A percentile compares a stretch with the other conserved stretches of the same genome.
These are phyloP conservation scores for Microcos paniculata DNA, from an alignment of 345 rosid genomes.

Conservation along the genomic window DNA sequence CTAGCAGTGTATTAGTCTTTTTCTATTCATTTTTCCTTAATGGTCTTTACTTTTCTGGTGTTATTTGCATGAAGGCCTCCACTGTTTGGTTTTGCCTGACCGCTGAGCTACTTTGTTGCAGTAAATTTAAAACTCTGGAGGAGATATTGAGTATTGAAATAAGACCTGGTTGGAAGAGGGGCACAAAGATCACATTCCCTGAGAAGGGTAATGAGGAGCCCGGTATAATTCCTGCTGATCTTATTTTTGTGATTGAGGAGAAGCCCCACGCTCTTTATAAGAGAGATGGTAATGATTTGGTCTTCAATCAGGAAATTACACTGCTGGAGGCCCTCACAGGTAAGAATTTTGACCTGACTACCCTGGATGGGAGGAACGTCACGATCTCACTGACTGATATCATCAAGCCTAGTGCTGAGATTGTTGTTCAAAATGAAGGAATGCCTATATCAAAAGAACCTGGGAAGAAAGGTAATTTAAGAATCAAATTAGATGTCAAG, in stretches of 20 bases:
- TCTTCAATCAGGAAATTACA: slow-evolving; percentile 65
- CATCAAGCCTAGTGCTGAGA: slow-evolving; percentile 73
- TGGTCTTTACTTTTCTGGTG: not conserved
- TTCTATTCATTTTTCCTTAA: not conserved
- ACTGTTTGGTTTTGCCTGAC: slow-evolving; percentile 15
- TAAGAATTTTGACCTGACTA: slow-evolving; percentile 56
- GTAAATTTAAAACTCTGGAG: slow-evolving; percentile 51
- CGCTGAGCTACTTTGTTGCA: slow-evolving; percentile 38
- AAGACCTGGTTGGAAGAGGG: slow-evolving; percentile 98
- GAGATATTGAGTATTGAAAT: slow-evolving; percentile 84
- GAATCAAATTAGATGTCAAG: slow-evolving; percentile 72
- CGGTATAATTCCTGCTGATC: slow-evolving; percentile 73
- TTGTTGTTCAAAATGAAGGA: slow-evolving; percentile 80
- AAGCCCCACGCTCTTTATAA: slow-evolving; percentile 77
- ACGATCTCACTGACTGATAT: slow-evolving; percentile 69
- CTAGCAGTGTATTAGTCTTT: not conserved
- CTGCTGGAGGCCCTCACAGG: slow-evolving; percentile 91
- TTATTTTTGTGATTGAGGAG: slow-evolving; percentile 77
- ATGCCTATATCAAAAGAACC: slow-evolving; percentile 90
- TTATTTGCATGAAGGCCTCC: slow-evolving; percentile 8
- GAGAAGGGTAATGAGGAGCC: slow-evolving; percentile 90
- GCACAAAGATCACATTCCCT: slow-evolving; percentile 86
- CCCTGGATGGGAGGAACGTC: slow-evolving; percentile 75
- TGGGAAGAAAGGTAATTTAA: slow-evolving; percentile 79
- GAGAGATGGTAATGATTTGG: slow-evolving; percentile 85